phyloP scores from a whole-genome alignment of 2,329 filamentous ascomycete genomes.

The Blumeria graminis region DNA sequence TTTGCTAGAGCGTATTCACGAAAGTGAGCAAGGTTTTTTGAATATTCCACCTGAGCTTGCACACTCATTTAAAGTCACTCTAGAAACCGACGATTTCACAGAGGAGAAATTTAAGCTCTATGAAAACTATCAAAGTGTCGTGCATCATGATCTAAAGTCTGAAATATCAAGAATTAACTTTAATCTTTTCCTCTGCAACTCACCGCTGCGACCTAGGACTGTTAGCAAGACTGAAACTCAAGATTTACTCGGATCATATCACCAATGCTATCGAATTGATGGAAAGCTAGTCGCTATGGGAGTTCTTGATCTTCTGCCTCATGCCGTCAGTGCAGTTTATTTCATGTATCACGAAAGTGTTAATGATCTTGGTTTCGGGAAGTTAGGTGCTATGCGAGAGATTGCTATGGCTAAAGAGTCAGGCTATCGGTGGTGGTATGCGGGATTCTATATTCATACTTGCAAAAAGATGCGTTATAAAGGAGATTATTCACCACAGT shows the following conservation, averaged over 20 bases:
- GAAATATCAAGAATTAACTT: slow-evolving; percentile 39
- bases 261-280: slow-evolving; percentile 62
- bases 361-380: slow-evolving; percentile 44
- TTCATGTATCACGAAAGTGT: slow-evolving; percentile 61
- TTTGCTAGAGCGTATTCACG: slow-evolving; percentile 41
- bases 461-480: slow-evolving; percentile 75
- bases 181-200: slow-evolving; percentile 47
- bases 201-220: slow-evolving; percentile 28
- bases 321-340: slow-evolving; percentile 61
- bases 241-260: slow-evolving; percentile 43
- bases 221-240: slow-evolving; percentile 25
- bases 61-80: slow-evolving; percentile 41
- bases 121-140: slow-evolving; percentile 47
- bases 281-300: slow-evolving; percentile 52
- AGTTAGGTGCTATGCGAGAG: slow-evolving; percentile 51
- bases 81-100: slow-evolving; percentile 47
- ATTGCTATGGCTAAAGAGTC: slow-evolving; percentile 43
- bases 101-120: slow-evolving; percentile 54
- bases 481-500: slow-evolving; percentile 51
- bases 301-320: slow-evolving; percentile 52
- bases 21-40: slow-evolving; percentile 26
- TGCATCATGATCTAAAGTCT: slow-evolving; percentile 40
- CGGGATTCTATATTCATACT: slow-evolving; percentile 57
- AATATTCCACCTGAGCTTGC: slow-evolving; percentile 36
- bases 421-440: slow-evolving; percentile 61